Base-by-base conservation (phyloP, 2,329 filamentous ascomycete genomes). In the Pleurostoma richardsiae region DNA sequence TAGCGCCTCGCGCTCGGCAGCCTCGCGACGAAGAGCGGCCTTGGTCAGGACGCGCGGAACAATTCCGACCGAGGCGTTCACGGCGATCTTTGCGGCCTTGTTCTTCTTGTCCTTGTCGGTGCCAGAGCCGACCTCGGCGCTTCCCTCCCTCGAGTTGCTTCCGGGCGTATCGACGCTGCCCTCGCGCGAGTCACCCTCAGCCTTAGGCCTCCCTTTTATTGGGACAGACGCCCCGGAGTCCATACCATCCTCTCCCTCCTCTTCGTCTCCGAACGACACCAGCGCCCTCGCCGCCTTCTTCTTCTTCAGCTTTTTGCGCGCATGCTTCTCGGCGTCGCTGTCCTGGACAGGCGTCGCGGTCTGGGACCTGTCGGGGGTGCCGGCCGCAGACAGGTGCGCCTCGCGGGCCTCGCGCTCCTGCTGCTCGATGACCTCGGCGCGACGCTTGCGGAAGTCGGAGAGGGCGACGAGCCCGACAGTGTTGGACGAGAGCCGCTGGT, bases 401-500 rank as follows among this genome's bases (percentile, higher is more conserved):
- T 88, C 86, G 59, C 84, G 82, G 10, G 82, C 85, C 59, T 94
- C 89, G 59, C 87, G 82, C 61, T 94, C 89, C 61, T 94, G 92
- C 62, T 89, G 85, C 65, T 96, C 92, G 42, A 96, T 74, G n/a
- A 91, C 89, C 67, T 96, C 90, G 56, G 90, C 91, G 66, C 92
- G 89, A 49, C 94, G 85, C 71, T 99, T 97, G 67, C 92, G 90
- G 66, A 95, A 97, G 63, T 97, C 94, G 54, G 88, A 90, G 40
- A 96, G 83, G 48, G 88, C 82, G 45, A 97, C 92, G 3, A 99
- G 83, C 39, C 94, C 94, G 54, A 96, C 90, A 0, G 90, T 95
- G 60, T 90, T 84, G 45, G 83, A 88, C 50, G 92, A 92, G 42
- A 96, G 77, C 10, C 90, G 76, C 60, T 96, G 85, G 64, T 92